These are phyloP conservation scores for Avicennia marina DNA, from an alignment of 257 asterid species.

Conservation along the genomic window DNA sequence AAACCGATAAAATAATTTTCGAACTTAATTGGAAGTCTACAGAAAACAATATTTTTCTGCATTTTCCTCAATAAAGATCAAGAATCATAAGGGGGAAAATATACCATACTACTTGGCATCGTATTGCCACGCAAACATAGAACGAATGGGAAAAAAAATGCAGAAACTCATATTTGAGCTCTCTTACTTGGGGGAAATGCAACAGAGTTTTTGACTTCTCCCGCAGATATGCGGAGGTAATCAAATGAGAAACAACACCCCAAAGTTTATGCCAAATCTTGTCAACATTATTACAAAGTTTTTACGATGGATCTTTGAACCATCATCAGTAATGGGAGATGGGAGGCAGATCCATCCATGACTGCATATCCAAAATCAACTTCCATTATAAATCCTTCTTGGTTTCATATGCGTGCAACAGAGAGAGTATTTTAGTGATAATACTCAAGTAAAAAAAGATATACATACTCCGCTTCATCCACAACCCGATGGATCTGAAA, in stretches of 20 bases:
- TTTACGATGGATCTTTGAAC: neutral
- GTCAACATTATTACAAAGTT: neutral
- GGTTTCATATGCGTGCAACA: neutral
- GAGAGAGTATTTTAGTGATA: neutral
- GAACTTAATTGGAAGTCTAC: no score
- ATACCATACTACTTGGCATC: no score
- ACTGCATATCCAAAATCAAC: neutral
- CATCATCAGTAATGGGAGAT: neutral
- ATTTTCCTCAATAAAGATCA: no score
- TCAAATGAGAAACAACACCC: neutral
- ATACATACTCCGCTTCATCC: conserved; percentile 7
- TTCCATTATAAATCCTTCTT: neutral
- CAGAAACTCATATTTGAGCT: no score
- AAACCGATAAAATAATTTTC: no score
- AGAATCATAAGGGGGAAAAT: no score
- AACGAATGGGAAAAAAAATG: no score
- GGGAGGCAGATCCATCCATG: conserved; percentile 1
- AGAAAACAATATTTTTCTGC: no score
- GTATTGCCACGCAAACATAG: no score
- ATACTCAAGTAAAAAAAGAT: conserved; percentile 4
- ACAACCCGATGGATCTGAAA: conserved; percentile 15
- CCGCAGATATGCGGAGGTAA: neutral
- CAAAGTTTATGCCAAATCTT: neutral
- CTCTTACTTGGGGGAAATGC: no score
- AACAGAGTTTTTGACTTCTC: no score